These are phyloP conservation scores for Talaromyces sp. DNA, from an alignment of 2,329 filamentous ascomycete genomes.

Conservation along the genomic window DNA sequence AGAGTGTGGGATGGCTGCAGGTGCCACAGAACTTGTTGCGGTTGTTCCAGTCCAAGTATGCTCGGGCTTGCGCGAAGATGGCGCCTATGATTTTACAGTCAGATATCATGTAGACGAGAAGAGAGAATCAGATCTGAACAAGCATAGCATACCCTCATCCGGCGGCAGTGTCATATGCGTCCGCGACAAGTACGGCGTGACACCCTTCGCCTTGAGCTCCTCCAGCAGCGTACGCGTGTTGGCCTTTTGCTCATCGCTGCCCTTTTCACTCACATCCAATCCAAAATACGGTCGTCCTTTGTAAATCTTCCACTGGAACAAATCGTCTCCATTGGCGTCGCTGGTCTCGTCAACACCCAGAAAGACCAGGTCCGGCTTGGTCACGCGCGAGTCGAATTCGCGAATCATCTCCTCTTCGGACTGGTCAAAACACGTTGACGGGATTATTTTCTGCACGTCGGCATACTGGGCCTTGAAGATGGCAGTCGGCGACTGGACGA, in stretches of 20 bases:
- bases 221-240: constrained; percentile 56
- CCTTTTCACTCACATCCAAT: constrained; percentile 75
- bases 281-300: constrained; percentile 81
- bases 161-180: constrained; percentile 57
- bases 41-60: constrained; percentile 88
- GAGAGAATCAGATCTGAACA: not conserved
- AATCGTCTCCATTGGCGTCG: constrained; percentile 35
- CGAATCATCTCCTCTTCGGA: constrained; percentile 69
- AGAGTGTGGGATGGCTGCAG: constrained; percentile 75
- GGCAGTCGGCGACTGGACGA: constrained; percentile 56
- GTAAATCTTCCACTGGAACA: constrained; percentile 54
- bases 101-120: not conserved
- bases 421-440: constrained; percentile 63
- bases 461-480: constrained; percentile 65
- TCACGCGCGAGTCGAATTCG: constrained; percentile 66
- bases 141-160: constrained; percentile 49
- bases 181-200: constrained; percentile 63
- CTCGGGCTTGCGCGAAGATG: constrained; percentile 82
- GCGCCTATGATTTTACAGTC: constrained; percentile 55
- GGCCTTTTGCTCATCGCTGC: constrained; percentile 52
- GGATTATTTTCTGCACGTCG: constrained; percentile 67
- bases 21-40: constrained; percentile 88
- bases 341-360: constrained; percentile 68
- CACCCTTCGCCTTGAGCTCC: constrained; percentile 55
- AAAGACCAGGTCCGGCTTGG: constrained; percentile 71